phyloP scores from a whole-genome alignment of 2,329 filamentous ascomycete genomes.

The Exophiala oligosperma region DNA sequence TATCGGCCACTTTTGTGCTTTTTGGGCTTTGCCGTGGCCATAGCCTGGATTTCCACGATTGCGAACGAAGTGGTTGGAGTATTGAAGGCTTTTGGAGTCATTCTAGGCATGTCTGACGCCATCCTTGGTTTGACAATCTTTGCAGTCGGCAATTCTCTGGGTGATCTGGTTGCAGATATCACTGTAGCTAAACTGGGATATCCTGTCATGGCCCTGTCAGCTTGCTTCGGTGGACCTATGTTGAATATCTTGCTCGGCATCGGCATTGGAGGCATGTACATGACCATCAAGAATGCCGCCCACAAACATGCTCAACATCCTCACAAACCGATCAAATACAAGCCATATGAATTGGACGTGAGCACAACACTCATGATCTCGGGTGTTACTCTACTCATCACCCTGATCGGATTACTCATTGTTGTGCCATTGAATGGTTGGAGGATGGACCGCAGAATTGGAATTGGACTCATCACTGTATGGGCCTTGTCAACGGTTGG shows the following conservation, averaged over 20 bases:
- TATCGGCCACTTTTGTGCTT: constrained; percentile 82
- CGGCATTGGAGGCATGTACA: constrained; percentile 85
- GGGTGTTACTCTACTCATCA: constrained; percentile 78
- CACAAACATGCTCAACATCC: constrained; percentile 68
- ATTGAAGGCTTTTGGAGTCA: constrained; percentile 87
- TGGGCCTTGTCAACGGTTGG: constrained; percentile 78
- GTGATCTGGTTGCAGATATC: constrained; percentile 90
- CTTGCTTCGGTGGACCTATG: constrained; percentile 98
- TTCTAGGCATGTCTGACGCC: constrained; percentile 83
- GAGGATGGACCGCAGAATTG: constrained; percentile 80
- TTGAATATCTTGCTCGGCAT: constrained; percentile 95
- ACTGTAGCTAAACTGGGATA: constrained; percentile 91
- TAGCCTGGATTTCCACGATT: constrained; percentile 95
- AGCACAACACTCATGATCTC: constrained; percentile 83
- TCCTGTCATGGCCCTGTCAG: constrained; percentile 91
- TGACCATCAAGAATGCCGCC: constrained; percentile 72
- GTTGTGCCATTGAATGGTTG: constrained; percentile 82
- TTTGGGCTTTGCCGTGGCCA: constrained; percentile 84
- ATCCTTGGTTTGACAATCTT: constrained; percentile 94
- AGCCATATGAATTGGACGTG: constrained; percentile 79
- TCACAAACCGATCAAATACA: constrained; percentile 62
- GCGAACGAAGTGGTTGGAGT: constrained; percentile 94
- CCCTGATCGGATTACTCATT: constrained; percentile 74
- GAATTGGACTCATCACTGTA: constrained; percentile 73
- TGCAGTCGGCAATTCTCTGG: constrained; percentile 91